phyloP scores from a whole-genome alignment of 2,329 filamentous ascomycete species.

The Claviceps cyperi region DNA sequence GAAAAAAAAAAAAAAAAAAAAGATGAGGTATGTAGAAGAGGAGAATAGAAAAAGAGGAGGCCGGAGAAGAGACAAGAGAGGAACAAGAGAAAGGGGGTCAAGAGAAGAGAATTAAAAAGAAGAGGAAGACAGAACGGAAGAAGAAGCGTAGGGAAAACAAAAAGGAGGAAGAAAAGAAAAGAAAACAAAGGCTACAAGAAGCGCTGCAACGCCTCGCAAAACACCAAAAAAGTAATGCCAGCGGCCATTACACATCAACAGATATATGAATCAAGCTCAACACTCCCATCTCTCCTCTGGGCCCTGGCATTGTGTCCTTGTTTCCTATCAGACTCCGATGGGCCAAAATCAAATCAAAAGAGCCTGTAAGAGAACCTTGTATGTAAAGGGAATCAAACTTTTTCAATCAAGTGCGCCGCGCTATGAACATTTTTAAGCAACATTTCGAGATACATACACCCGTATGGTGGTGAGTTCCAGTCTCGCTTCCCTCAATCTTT shows the following conservation, averaged over 20 bases:
- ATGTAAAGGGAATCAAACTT: not conserved
- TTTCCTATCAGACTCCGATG: not conserved
- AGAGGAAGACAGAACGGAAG: no score
- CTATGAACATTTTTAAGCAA: conserved; percentile 4
- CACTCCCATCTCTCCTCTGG: not conserved
- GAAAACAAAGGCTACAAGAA: not conserved
- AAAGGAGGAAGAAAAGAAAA: not conserved
- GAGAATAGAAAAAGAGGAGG: not conserved
- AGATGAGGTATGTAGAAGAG: not conserved
- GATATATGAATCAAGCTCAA: not conserved
- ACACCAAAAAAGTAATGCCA: not conserved
- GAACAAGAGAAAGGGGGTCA: not conserved
- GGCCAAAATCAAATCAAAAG: no score
- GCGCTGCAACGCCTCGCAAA: not conserved
- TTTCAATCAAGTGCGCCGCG: conserved; percentile 9
- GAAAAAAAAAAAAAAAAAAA: no score
- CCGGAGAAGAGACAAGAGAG: not conserved
- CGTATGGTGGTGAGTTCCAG: not conserved
- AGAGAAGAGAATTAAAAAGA: not conserved
- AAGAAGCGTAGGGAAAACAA: no score
- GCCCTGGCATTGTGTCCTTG: no score
- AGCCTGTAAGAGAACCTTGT: no score
- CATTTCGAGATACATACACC: not conserved
- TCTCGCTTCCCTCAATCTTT: not conserved
- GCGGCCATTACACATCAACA: not conserved